Evolutionary conservation across 441 rosid genomes (phyloP).

Genomic region (Adansonia grandidieri): DNA sequence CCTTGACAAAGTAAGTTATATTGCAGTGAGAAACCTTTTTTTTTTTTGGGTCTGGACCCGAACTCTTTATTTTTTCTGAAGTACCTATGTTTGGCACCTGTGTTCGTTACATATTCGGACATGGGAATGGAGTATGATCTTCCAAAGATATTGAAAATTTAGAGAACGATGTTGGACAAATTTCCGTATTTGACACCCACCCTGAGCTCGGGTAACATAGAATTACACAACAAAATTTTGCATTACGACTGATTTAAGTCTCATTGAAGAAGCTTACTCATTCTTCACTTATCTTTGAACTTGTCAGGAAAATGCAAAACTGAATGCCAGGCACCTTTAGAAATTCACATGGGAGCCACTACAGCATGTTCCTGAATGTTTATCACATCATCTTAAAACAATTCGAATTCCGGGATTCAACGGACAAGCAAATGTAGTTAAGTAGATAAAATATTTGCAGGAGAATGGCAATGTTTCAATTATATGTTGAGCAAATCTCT

Average conservation of each 20-base stretch:
- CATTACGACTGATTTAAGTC: not conserved
- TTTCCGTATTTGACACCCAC: too few species aligned
- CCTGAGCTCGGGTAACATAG: too few species aligned
- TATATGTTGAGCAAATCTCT: not conserved
- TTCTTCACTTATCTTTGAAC: not conserved
- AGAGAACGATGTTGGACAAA: too few species aligned
- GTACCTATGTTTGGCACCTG: too few species aligned
- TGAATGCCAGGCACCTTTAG: not conserved
- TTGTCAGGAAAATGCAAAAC: slow-evolving; percentile 1
- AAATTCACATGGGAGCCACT: not conserved
- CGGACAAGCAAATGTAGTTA: not conserved
- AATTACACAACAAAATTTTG: too few species aligned
- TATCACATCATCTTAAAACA: not conserved
- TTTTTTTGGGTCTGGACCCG: too few species aligned
- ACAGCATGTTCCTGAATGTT: not conserved
- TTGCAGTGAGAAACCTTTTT: too few species aligned
- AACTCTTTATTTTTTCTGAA: too few species aligned
- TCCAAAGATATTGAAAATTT: too few species aligned
- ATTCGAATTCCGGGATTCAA: not conserved
- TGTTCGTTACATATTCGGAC: too few species aligned
- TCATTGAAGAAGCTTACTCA: not conserved
- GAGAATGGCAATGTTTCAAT: not conserved
- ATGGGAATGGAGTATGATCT: too few species aligned
- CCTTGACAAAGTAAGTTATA: not conserved
- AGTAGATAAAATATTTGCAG: not conserved